These are phyloP conservation scores for Cephalotrichum gorgonifer DNA, from an alignment of 2,329 filamentous ascomycete species.

Conservation along the genomic window DNA sequence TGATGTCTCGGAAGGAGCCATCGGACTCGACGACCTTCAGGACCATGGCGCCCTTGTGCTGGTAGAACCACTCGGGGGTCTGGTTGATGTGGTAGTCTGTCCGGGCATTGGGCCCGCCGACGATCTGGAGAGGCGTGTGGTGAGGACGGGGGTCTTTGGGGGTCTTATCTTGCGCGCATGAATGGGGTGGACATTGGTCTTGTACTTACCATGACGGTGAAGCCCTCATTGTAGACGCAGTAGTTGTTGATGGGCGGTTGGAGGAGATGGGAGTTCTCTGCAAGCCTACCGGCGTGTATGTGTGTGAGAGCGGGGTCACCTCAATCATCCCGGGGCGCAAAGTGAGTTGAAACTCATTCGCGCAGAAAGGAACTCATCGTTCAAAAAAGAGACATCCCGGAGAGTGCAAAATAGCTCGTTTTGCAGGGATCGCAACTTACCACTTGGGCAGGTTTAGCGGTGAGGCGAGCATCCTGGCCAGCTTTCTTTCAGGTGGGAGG, in stretches of 20 bases:
- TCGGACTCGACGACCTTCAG: conserved; percentile 73
- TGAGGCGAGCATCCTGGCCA: conserved; percentile 32
- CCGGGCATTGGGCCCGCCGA: conserved; percentile 89
- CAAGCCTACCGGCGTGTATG: conserved; percentile 58
- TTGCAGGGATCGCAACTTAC: conserved; percentile 34
- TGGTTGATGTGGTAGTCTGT: conserved; percentile 98
- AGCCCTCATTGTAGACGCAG: conserved; percentile 80
- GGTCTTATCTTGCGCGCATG: not conserved
- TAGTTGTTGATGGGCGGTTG: conserved; percentile 96
- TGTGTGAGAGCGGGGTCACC: not conserved
- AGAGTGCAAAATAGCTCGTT: not conserved
- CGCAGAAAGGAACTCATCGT: too few species aligned
- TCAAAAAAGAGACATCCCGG: not conserved
- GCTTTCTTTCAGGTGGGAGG: too few species aligned
- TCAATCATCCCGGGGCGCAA: too few species aligned
- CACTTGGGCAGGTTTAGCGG: conserved; percentile 49
- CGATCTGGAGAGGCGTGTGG: conserved; percentile 44
- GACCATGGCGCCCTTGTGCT: conserved; percentile 86
- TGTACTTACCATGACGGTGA: conserved; percentile 63
- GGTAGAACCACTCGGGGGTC: conserved; percentile 97
- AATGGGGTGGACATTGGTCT: not conserved
- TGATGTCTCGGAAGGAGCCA: conserved; percentile 65
- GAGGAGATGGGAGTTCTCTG: conserved; percentile 83
- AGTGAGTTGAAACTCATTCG: not conserved
- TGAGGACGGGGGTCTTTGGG: not conserved